Percentiles rank a stretch among this genome's conserved stretches.
Evolutionary conservation across 2,329 filamentous ascomycete species (phyloP).

Genomic region (Thelonectria olida): DNA sequence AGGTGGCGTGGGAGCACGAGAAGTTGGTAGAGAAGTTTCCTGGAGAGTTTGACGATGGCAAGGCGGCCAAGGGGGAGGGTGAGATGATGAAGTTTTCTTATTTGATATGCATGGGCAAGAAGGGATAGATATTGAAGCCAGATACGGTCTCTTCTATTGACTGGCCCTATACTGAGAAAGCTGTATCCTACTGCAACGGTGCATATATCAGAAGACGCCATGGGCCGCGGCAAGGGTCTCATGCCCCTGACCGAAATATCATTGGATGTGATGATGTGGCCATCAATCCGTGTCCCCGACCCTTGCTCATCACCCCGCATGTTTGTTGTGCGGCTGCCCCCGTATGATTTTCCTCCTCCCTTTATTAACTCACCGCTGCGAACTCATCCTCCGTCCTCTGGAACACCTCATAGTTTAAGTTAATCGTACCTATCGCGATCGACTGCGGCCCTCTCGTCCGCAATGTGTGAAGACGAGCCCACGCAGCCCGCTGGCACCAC

Average conservation of each 20-base stretch:
- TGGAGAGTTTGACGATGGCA: conserved; percentile 50
- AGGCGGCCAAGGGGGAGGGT: conserved; percentile 38
- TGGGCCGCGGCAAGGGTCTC: too few relatives aligned
- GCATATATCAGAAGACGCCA: too few relatives aligned
- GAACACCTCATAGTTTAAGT: too few relatives aligned
- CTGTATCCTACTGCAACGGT: too few relatives aligned
- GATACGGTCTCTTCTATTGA: too few relatives aligned
- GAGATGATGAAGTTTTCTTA: conserved; percentile 50
- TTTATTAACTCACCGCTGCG: background rate
- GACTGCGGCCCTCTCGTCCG: background rate
- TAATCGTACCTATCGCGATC: background rate
- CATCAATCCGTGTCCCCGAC: background rate
- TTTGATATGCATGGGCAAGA: conserved; percentile 48
- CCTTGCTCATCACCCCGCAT: background rate
- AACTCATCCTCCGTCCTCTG: background rate
- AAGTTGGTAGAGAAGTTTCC: conserved; percentile 60
- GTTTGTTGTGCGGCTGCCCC: too few relatives aligned
- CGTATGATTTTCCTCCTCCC: background rate
- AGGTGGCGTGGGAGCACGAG: conserved; percentile 57
- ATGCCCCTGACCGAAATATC: too few relatives aligned
- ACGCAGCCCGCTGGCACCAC: background rate
- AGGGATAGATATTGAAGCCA: conserved; percentile 7
- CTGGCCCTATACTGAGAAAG: too few relatives aligned
- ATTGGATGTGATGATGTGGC: background rate
- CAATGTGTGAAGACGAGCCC: background rate